phyloP scores from a whole-genome alignment of 352 stramenopile species.

The Phytophthora pisi region DNA sequence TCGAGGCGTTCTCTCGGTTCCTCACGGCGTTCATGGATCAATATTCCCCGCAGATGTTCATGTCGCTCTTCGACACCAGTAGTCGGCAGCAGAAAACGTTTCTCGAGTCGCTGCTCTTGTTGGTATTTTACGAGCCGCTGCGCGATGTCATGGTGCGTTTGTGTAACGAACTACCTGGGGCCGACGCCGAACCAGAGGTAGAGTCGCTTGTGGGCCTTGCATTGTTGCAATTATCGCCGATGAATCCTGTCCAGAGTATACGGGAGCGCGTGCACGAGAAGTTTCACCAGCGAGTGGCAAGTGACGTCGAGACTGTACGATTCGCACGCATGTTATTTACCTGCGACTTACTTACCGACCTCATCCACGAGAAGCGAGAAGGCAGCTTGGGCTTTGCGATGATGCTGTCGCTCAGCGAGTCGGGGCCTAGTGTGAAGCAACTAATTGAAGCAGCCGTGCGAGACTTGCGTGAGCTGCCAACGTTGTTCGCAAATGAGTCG shows the following conservation, averaged over 20 bases:
- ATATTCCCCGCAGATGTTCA: slow-evolving; percentile 56
- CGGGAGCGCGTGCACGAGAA: slow-evolving; percentile 19
- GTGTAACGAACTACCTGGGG: slow-evolving; percentile 48
- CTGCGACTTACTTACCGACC: slow-evolving; percentile 76
- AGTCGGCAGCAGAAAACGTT: slow-evolving; percentile 42
- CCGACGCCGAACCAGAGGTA: slow-evolving; percentile 20
- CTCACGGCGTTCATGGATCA: slow-evolving; percentile 74
- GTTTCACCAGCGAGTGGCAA: slow-evolving; percentile 27
- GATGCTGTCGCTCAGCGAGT: slow-evolving; percentile 48
- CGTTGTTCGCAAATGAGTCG: slow-evolving; percentile 72
- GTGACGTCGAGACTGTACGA: slow-evolving; percentile 47
- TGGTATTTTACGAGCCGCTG: slow-evolving; percentile 72
- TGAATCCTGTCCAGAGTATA: slow-evolving; percentile 12
- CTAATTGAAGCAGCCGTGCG: slow-evolving; percentile 45
- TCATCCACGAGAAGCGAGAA: slow-evolving; percentile 74
- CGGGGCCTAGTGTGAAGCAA: slow-evolving; percentile 35
- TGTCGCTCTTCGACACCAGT: slow-evolving; percentile 53
- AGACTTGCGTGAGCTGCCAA: slow-evolving; percentile 59
- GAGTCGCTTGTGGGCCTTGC: slow-evolving; percentile 38
- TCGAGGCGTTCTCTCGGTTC: slow-evolving; percentile 66
- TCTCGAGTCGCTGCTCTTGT: slow-evolving; percentile 59
- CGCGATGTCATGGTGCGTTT: slow-evolving; percentile 64
- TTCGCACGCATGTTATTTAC: slow-evolving; percentile 83
- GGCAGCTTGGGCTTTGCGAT: slow-evolving; percentile 63
- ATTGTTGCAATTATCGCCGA: slow-evolving; percentile 61